Percentiles rank a stretch among this genome's conserved stretches.
These are phyloP conservation scores for Blastomyces gilchristii DNA, from an alignment of 2,329 filamentous ascomycete genomes.

Conservation along the genomic window DNA sequence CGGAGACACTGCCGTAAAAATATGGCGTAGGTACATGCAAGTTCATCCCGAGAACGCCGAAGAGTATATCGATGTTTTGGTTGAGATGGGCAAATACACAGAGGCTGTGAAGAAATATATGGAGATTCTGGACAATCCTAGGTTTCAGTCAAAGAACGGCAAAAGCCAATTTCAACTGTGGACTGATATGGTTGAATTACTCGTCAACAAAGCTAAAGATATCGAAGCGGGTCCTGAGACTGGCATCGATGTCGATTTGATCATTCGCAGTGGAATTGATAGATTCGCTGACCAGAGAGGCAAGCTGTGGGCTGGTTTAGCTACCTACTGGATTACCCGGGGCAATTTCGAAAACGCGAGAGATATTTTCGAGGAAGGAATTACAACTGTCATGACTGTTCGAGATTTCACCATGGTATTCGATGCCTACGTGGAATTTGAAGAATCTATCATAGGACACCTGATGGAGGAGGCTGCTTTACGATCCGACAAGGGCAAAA, in stretches of 20 bases:
- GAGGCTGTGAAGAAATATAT: slow-evolving; percentile 90
- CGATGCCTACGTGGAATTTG: slow-evolving; percentile 91
- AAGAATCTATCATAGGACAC: slow-evolving; percentile 85
- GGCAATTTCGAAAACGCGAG: slow-evolving; percentile 87
- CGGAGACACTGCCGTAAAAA: slow-evolving; percentile 79
- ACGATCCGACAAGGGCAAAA: slow-evolving; percentile 65
- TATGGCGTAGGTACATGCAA: slow-evolving; percentile 95
- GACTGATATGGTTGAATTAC: slow-evolving; percentile 91
- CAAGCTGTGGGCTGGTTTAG: slow-evolving; percentile 87
- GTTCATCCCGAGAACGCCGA: slow-evolving; percentile 91
- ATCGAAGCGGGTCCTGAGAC: slow-evolving; percentile 70
- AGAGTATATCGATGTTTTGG: slow-evolving; percentile 83
- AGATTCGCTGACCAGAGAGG: slow-evolving; percentile 89
- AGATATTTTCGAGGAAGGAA: slow-evolving; percentile 90
- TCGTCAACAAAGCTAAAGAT: slow-evolving; percentile 82
- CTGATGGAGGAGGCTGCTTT: slow-evolving; percentile 79
- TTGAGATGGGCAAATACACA: slow-evolving; percentile 72
- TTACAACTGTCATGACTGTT: slow-evolving; percentile 97
- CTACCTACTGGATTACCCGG: slow-evolving; percentile 91
- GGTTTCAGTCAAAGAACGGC: slow-evolving; percentile 83
- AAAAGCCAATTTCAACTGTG: slow-evolving; percentile 95
- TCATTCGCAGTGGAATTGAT: slow-evolving; percentile 82
- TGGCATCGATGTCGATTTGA: slow-evolving; percentile 81
- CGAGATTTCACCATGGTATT: slow-evolving; percentile 95
- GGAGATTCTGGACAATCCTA: slow-evolving; percentile 77